Evolutionary conservation across 805 yeast species (phyloP).

Genomic region (Clavispora santaluciae): DNA sequence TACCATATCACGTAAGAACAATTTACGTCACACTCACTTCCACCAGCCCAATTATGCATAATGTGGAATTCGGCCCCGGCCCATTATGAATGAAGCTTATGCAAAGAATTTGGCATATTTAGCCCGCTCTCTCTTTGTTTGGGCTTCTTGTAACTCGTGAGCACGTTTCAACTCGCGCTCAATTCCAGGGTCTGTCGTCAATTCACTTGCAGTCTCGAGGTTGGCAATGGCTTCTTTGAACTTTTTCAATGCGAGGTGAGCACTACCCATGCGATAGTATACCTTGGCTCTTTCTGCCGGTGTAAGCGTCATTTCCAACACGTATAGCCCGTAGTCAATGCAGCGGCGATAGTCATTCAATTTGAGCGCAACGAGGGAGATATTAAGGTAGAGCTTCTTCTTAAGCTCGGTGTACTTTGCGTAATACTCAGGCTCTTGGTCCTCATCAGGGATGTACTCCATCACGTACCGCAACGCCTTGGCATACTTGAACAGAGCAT

Average conservation of each 20-base stretch:
- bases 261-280: conserved; percentile 48
- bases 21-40: no score
- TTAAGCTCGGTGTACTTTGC: conserved; percentile 47
- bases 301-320: conserved; percentile 46
- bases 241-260: conserved; percentile 40
- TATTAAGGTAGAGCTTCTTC: conserved; percentile 52
- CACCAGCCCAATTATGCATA: no score
- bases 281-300: conserved; percentile 52
- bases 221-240: conserved; percentile 46
- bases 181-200: conserved; percentile 46
- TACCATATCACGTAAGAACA: no score
- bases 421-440: conserved; percentile 51
- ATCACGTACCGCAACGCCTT: conserved; percentile 66
- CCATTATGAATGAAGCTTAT: no score
- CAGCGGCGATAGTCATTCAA: conserved; percentile 45
- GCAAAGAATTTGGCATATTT: conserved; percentile 61
- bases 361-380: conserved; percentile 53
- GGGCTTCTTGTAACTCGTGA: conserved; percentile 35
- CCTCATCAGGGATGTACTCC: conserved; percentile 69
- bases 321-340: conserved; percentile 49
- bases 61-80: no score
- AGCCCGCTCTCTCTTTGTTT: conserved; percentile 47
- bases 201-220: conserved; percentile 38
- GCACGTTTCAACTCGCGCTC: conserved; percentile 39
- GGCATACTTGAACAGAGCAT: conserved; percentile 58